These are phyloP conservation scores for Sugiyamaella mastotermitis DNA, from an alignment of 805 yeast species.

Conservation along the genomic window DNA sequence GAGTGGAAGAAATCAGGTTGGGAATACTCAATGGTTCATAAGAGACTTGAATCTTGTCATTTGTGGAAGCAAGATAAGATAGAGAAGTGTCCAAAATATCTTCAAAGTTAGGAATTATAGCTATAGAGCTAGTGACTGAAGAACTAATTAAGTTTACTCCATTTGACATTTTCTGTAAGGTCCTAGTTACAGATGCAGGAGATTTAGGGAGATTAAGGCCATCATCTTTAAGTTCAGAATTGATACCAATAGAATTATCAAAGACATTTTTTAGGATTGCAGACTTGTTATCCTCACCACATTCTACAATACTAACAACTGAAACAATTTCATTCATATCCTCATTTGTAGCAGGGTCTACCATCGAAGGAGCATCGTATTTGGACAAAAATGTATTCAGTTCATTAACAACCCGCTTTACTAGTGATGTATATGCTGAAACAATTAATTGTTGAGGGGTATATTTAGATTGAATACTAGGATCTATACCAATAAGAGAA, in stretches of 20 bases:
- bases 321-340: slow-evolving; percentile 28
- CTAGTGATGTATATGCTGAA: slow-evolving; percentile 30
- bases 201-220: slow-evolving; percentile 27
- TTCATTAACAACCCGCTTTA: slow-evolving; percentile 29
- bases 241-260: slow-evolving; percentile 32
- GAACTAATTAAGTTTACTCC: background rate
- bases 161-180: slow-evolving; percentile 9
- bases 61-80: slow-evolving; percentile 21
- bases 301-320: slow-evolving; percentile 33
- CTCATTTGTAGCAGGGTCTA: slow-evolving; percentile 17
- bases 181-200: slow-evolving; percentile 16
- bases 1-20: slow-evolving; percentile 23
- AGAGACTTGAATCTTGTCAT: slow-evolving; percentile 2
- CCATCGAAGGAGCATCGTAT: slow-evolving; percentile 21
- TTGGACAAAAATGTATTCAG: slow-evolving; percentile 30
- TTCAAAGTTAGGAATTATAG: slow-evolving; percentile 20
- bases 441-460: slow-evolving; percentile 28
- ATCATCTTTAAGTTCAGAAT: slow-evolving; percentile 33
- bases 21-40: slow-evolving; percentile 21
- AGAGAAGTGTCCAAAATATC: slow-evolving; percentile 22
- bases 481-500: slow-evolving; percentile 33
- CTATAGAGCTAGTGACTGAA: slow-evolving; percentile 3
- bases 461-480: slow-evolving; percentile 21
- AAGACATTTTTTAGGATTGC: slow-evolving; percentile 30
- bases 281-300: slow-evolving; percentile 21